Conservation (phyloP, 805 yeast species). For the Danielozyma ontarioensis region DNA sequence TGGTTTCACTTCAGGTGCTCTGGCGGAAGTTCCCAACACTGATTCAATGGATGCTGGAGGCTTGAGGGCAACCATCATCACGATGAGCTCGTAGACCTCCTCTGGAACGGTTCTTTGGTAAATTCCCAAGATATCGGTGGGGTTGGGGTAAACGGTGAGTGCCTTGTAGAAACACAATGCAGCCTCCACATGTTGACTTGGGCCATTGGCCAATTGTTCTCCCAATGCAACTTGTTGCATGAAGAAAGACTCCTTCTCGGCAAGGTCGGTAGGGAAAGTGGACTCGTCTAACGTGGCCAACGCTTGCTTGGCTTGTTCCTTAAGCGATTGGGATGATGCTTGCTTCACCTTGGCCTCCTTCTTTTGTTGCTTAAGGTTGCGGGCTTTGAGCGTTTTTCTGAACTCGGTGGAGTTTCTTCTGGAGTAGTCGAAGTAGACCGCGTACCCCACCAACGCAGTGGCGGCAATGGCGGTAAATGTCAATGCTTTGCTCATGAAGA, state of each 20-base stretch:
- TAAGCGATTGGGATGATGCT: constrained; percentile 54
- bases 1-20: too few relatives aligned
- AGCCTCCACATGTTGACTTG: constrained; percentile 71
- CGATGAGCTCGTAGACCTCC: constrained; percentile 74
- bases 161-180: constrained; percentile 94
- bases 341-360: constrained; percentile 49
- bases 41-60: constrained; percentile 80
- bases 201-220: constrained; percentile 67
- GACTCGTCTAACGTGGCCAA: constrained; percentile 56
- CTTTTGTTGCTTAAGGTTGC: constrained; percentile 57
- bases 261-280: constrained; percentile 69
- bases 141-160: constrained; percentile 87
- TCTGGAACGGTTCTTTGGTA: constrained; percentile 87
- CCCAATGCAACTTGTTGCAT: constrained; percentile 80
- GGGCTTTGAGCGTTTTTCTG: constrained; percentile 68
- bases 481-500: constrained; percentile 22
- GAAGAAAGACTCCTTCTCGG: constrained; percentile 73
- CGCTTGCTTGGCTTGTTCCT: constrained; percentile 55
- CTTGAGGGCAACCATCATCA: constrained; percentile 82
- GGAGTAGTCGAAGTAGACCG: constrained; percentile 84
- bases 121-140: constrained; percentile 83
- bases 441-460: constrained; percentile 64
- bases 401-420: constrained; percentile 81
- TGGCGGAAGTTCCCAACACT: constrained; percentile 46
- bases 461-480: constrained; percentile 42